Evolutionary conservation across 2,329 filamentous ascomycete species (phyloP).

Genomic region (Sphaerulina populicola): DNA sequence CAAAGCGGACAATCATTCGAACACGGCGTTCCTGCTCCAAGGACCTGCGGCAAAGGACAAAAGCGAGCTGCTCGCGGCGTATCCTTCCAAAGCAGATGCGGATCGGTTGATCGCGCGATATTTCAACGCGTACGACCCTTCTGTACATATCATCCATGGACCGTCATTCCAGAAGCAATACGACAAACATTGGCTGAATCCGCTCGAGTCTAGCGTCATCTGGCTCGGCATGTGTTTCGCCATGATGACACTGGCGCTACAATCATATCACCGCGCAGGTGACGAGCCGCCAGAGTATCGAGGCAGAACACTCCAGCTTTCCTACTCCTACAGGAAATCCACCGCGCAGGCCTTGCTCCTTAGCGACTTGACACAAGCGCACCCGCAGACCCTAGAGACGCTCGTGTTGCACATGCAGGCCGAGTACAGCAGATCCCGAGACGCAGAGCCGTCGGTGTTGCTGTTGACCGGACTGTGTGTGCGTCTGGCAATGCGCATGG

Average conservation of each 20-base stretch:
- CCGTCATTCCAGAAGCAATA: slow-evolving; percentile 75
- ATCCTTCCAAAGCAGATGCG: slow-evolving; percentile 75
- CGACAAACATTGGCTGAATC: slow-evolving; percentile 61
- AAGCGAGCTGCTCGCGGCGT: slow-evolving; percentile 65
- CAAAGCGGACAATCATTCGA: slow-evolving; percentile 52
- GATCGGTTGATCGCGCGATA: slow-evolving; percentile 79
- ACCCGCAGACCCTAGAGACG: slow-evolving; percentile 68
- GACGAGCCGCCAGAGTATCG: slow-evolving; percentile 73
- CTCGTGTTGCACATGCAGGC: slow-evolving; percentile 67
- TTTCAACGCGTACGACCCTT: slow-evolving; percentile 71
- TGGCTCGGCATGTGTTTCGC: slow-evolving; percentile 73
- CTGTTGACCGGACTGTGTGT: slow-evolving; percentile 53
- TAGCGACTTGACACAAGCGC: slow-evolving; percentile 68
- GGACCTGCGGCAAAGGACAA: slow-evolving; percentile 61
- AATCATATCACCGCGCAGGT: slow-evolving; percentile 70
- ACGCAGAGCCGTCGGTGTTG: slow-evolving; percentile 61
- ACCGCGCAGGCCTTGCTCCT: slow-evolving; percentile 71
- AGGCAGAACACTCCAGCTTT: slow-evolving; percentile 49
- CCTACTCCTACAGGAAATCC: slow-evolving; percentile 54
- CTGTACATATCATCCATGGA: slow-evolving; percentile 51
- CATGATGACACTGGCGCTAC: slow-evolving; percentile 66
- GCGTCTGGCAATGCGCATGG: slow-evolving; percentile 61
- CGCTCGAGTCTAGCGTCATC: slow-evolving; percentile 62
- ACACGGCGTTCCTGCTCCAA: slow-evolving; percentile 71
- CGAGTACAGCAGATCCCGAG: slow-evolving; percentile 64